Conservation (phyloP, 768 basidiomycete genomes). For the Lactarius vividus region DNA sequence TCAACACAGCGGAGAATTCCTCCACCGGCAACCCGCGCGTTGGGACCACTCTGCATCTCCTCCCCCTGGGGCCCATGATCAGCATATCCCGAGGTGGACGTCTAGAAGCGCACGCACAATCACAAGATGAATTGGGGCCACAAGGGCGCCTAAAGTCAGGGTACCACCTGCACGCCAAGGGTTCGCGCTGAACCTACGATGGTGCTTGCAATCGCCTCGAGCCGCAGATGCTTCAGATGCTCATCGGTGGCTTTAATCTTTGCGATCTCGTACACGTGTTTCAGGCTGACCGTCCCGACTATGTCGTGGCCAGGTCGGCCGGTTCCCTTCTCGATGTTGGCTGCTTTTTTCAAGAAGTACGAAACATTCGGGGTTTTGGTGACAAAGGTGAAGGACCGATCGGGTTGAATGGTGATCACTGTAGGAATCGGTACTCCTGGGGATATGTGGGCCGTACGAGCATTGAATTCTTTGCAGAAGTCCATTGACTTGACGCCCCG, state of each 20-base stretch:
- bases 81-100: slow-evolving; percentile 16
- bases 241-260: slow-evolving; percentile 94
- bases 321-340: slow-evolving; percentile 88
- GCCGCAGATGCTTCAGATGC: slow-evolving; percentile 78
- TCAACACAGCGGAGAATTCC: slow-evolving; percentile 16
- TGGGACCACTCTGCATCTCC: slow-evolving; percentile 8
- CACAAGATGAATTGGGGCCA: slow-evolving; percentile 13
- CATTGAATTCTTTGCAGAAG: slow-evolving; percentile 99
- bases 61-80: slow-evolving; percentile 15
- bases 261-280: slow-evolving; percentile 98
- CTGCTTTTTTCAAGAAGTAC: slow-evolving; percentile 88
- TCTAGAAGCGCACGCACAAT: slow-evolving; percentile 17
- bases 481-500: slow-evolving; percentile 99
- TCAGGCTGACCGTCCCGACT: slow-evolving; percentile 82
- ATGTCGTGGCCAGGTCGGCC: slow-evolving; percentile 77
- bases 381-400: slow-evolving; percentile 91
- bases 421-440: slow-evolving; percentile 88
- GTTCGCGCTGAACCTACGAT: slow-evolving; percentile 87
- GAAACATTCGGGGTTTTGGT: slow-evolving; percentile 89
- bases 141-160: slow-evolving; percentile 46
- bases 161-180: slow-evolving; percentile 86
- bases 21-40: slow-evolving; percentile 22
- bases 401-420: slow-evolving; percentile 89
- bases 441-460: slow-evolving; percentile 85
- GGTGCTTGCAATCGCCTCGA: slow-evolving; percentile 86